Percentiles rank a stretch among this genome's conserved stretches.
Conservation (phyloP, 495 filamentous ascomycete genomes). For the Terfezia boudieri region DNA sequence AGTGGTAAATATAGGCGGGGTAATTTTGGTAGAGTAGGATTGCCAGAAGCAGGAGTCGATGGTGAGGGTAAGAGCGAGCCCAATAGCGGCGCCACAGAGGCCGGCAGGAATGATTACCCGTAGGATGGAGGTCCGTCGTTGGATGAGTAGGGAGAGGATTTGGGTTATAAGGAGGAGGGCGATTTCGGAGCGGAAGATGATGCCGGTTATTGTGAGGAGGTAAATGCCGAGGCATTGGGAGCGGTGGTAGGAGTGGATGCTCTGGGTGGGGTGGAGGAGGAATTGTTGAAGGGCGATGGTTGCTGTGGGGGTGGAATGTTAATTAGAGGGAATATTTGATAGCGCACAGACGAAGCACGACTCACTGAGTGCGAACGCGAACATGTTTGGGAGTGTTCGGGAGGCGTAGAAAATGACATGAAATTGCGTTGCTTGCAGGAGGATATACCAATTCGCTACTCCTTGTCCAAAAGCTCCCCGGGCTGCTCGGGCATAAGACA, state of each 20-base stretch:
- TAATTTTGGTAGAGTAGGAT: conserved; percentile 15
- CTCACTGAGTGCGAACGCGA: conserved; percentile 66
- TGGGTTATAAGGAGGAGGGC: conserved; percentile 51
- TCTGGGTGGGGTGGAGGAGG: conserved; percentile 29
- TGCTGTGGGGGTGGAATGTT: conserved; percentile 21
- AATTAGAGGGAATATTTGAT: conserved; percentile 1
- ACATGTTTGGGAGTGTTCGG: conserved; percentile 85
- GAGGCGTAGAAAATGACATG: conserved; percentile 89
- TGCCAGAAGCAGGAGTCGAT: conserved; percentile 92
- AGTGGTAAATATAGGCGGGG: conserved; percentile 10
- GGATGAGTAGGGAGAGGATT: conserved; percentile 33
- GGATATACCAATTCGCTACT: conserved; percentile 57
- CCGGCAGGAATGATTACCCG: conserved; percentile 44
- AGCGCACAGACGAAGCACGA: background rate
- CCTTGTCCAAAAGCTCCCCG: conserved; percentile 42
- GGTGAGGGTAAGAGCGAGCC: conserved; percentile 41
- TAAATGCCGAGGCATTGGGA: conserved; percentile 36
- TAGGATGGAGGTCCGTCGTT: conserved; percentile 30
- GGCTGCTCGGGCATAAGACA: conserved; percentile 39
- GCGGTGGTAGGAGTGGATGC: conserved; percentile 9
- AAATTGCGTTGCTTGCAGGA: conserved; percentile 73
- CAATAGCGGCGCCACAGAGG: conserved; percentile 34
- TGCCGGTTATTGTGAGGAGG: conserved; percentile 58
- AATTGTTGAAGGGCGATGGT: conserved; percentile 50
- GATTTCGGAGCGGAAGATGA: conserved; percentile 76